Base-by-base conservation (phyloP, 768 basidiomycete species). In the Cystofilobasidium ferigula region DNA sequence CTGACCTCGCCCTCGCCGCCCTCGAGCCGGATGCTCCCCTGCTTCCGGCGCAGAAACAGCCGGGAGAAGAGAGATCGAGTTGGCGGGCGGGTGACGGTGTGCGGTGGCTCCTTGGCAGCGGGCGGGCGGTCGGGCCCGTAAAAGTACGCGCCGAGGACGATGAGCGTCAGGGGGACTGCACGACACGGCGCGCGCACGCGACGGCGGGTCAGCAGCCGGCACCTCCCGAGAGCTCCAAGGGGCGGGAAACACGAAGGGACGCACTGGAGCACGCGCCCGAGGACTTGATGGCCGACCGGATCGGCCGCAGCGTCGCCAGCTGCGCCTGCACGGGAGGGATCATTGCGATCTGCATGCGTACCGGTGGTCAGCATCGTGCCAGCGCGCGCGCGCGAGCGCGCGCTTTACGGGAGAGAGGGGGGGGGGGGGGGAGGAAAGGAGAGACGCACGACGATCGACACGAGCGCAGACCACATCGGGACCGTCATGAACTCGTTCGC, bases 81-180 rank as follows among this genome's bases (percentile, higher is more conserved):
- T 7, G 42, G 56, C 20, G 57, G 63, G 26, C 30, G 40, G 16
- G 56, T 64, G 57, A 63, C 32, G 45, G 42, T 47, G 1, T 22
- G 18, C 14, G 64, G 57, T 26, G 63, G 64, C n/a, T n/a, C n/a
- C n/a, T n/a, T n/a, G n/a, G n/a, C n/a, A 0, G 32, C n/a, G 6
- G 35, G 10, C 8, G 47, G 36, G 13, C 62, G 60, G 12, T 64
- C 53, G 13, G 43, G 61, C 63, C 51, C 53, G 60, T 54, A 66
- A 30, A 66, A 66, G 40, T 61, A 67, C n/a, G 88, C 91, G 14
- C 93, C 93, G 48, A 97, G 84, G 8, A 95, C 90, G 63, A 97
- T 81, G 30, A 95, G 79, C 2, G 93, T 97, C 32, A 97, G 73
- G 0, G 93, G 94, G 68, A 97, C 86, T 13, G 86, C 18, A 85